These are phyloP conservation scores for Pyrenophora seminiperda DNA, from an alignment of 2,329 filamentous ascomycete species.

Conservation along the genomic window DNA sequence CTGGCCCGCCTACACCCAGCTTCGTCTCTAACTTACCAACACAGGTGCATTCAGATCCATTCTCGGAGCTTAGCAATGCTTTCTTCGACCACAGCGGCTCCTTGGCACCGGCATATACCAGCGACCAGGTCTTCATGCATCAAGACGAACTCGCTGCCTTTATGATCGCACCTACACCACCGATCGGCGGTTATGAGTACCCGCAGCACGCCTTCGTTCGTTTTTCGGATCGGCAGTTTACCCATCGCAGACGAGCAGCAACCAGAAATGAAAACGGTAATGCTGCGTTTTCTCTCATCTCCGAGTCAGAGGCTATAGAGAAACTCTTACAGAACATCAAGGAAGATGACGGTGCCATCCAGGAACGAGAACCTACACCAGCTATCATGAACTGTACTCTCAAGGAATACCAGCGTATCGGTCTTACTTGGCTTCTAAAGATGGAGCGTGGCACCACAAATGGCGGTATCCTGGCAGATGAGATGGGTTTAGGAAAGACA, in stretches of 20 bases:
- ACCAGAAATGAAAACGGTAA: conserved; percentile 24
- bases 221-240: background rate
- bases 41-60: conserved; percentile 7
- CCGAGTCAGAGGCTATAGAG: conserved; percentile 33
- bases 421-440: conserved; percentile 74
- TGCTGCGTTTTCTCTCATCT: conserved; percentile 19
- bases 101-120: conserved; percentile 20
- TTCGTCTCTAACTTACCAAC: background rate
- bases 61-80: conserved; percentile 8
- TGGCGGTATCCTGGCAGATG: conserved; percentile 68
- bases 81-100: conserved; percentile 8
- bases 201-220: conserved; percentile 2
- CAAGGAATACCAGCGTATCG: conserved; percentile 82
- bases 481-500: conserved; percentile 83
- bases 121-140: conserved; percentile 34
- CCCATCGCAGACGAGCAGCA: background rate
- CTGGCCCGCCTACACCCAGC: conserved; percentile 24
- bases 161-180: conserved; percentile 24
- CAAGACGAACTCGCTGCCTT: conserved; percentile 37
- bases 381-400: conserved; percentile 69
- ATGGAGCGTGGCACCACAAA: conserved; percentile 74
- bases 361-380: conserved; percentile 71
- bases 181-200: conserved; percentile 21
- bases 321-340: conserved; percentile 43
- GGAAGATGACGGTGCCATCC: conserved; percentile 45